A percentile compares a stretch with the other conserved stretches of the same genome.
Evolutionary conservation across 805 yeast species (phyloP).

Genomic region (Komagataella ulmi): DNA sequence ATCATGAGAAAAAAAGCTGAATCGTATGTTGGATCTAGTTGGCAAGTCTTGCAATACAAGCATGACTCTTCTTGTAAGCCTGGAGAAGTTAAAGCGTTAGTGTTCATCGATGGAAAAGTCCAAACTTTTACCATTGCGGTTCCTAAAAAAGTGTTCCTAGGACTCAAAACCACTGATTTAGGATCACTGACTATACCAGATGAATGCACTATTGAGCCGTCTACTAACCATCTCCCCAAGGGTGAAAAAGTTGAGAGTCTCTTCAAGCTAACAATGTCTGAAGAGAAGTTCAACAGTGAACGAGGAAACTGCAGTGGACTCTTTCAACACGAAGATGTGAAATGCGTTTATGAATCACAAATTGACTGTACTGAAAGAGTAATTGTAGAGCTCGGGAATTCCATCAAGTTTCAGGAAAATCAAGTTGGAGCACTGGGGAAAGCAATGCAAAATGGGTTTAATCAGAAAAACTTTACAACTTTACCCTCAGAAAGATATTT

Average conservation of each 20-base stretch:
- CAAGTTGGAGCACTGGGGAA: constrained; percentile 75
- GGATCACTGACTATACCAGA: constrained; percentile 8
- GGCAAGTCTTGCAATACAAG: constrained; percentile 77
- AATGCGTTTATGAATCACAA: constrained; percentile 68
- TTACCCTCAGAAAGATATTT: constrained; percentile 41
- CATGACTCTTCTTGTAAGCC: constrained; percentile 32
- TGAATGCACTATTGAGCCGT: constrained; percentile 43
- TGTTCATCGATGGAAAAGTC: constrained; percentile 53
- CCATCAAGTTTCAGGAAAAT: constrained; percentile 55
- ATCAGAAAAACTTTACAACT: constrained; percentile 35
- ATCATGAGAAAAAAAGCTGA: constrained; percentile 73
- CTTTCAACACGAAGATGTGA: constrained; percentile 44
- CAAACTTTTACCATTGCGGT: constrained; percentile 64
- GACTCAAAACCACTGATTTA: constrained; percentile 33
- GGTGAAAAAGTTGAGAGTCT: constrained; percentile 42
- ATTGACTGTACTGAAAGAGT: constrained; percentile 59
- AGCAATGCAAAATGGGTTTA: constrained; percentile 80
- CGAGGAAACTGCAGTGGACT: constrained; percentile 43
- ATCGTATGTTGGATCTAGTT: constrained; percentile 56
- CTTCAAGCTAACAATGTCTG: constrained; percentile 59
- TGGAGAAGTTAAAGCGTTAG: constrained; percentile 71
- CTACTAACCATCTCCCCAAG: constrained; percentile 55
- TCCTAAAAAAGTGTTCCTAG: constrained; percentile 62
- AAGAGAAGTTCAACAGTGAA: constrained; percentile 44
- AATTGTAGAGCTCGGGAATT: constrained; percentile 64